Base-by-base conservation (phyloP, 441 rosid genomes). In the Breynia disticha region DNA sequence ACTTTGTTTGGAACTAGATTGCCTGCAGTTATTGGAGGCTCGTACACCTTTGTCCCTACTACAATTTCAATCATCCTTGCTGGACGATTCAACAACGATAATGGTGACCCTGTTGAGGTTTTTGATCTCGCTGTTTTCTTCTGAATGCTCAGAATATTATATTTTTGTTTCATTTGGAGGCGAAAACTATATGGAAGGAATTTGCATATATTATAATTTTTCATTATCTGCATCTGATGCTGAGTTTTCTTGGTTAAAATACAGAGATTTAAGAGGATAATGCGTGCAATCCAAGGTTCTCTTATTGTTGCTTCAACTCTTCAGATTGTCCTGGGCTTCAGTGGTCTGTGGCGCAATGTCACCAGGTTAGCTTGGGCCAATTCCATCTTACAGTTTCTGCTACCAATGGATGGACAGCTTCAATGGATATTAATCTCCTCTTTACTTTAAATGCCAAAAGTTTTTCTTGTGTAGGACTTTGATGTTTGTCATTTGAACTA, bases 311-410 rank as follows among this genome's bases (percentile, higher is more conserved):
- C 98, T 58, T 87, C 98, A 37, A 81, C 88, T 45, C 95, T 91
- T 61, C 96, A 91, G 69, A 91, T 91, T 74, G 87, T 85, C 54
- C 86, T 91, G 19, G 98, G 98, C 42, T 91, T 87, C 77, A 91
- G 98, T 70, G 96, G 96, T 50, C 95, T 91, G 59, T 91, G 98
- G 98, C 90, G 96, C 24, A 90, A 90, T 46, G 93, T 90, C 46
- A 38, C 84, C 21, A 85, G 96, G 98, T 87, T 55, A 55, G 78
- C 71, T 52, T 64, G 32, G 20, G 46, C 18, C 22, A 38, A 55
- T 46, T 56, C 15, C 32, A 52, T 21, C 45, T 59, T 44, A 43
- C 55, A 48, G 48, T 38, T 54, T 38, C 9, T 21, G 19, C 41
- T 39, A 0, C 21, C n/a, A n/a, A n/a, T n/a, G 3, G 15, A 4